These are phyloP conservation scores for Amauroascus verrucosus DNA, from an alignment of 2,329 filamentous ascomycete genomes.

Conservation along the genomic window DNA sequence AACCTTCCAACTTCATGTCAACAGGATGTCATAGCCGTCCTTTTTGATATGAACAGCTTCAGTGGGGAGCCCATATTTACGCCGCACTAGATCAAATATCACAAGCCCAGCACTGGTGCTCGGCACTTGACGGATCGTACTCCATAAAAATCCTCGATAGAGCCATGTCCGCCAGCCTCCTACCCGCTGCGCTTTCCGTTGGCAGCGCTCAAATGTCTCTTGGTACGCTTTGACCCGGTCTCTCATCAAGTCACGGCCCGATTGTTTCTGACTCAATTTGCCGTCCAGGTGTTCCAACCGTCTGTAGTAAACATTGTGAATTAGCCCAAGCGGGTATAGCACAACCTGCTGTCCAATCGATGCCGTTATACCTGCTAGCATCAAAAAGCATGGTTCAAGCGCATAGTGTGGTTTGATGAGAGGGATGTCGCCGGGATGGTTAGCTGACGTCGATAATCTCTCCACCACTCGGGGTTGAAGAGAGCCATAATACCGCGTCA, in stretches of 20 bases:
- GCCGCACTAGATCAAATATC: slow-evolving; percentile 53
- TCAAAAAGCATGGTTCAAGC: slow-evolving; percentile 51
- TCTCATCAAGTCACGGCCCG: slow-evolving; percentile 36
- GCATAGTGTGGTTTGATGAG: slow-evolving; percentile 53
- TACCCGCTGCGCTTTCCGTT: slow-evolving; percentile 40
- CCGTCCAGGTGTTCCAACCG: slow-evolving; percentile 51
- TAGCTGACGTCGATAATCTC: slow-evolving; percentile 22
- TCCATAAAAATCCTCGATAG: slow-evolving; percentile 47
- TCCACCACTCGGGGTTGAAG: slow-evolving; percentile 24
- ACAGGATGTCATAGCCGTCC: slow-evolving; percentile 52
- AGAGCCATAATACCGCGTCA: slow-evolving; percentile 49
- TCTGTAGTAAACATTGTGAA: slow-evolving; percentile 52
- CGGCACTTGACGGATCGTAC: slow-evolving; percentile 50
- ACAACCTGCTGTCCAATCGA: slow-evolving; percentile 49
- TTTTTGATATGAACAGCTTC: slow-evolving; percentile 46
- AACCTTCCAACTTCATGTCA: slow-evolving; percentile 29
- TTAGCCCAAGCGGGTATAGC: slow-evolving; percentile 48
- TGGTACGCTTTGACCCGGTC: slow-evolving; percentile 52
- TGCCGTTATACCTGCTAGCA: slow-evolving; percentile 49
- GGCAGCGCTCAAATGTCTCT: slow-evolving; percentile 48
- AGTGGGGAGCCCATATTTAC: slow-evolving; percentile 48
- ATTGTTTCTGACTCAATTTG: slow-evolving; percentile 37
- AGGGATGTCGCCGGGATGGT: slow-evolving; percentile 28
- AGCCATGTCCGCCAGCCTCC: slow-evolving; percentile 49
- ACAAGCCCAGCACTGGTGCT: slow-evolving; percentile 55